Evolutionary conservation across 208 protist species (phyloP).

Genomic region (Crithidia brevicula): DNA sequence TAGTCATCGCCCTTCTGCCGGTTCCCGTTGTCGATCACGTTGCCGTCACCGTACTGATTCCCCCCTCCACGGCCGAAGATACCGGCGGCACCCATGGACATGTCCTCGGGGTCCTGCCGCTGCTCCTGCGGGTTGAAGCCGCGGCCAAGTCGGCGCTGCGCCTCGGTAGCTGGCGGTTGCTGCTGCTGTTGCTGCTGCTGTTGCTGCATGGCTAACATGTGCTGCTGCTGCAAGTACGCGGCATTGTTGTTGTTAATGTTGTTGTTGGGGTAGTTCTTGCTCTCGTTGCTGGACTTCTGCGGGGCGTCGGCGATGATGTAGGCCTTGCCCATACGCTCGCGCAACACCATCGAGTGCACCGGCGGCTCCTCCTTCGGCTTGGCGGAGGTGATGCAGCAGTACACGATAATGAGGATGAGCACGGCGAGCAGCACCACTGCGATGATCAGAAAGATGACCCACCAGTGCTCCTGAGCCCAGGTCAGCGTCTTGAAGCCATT

Average conservation of each 20-base stretch:
- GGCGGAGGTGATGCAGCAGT: constrained; percentile 36
- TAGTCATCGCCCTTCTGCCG: constrained; percentile 2
- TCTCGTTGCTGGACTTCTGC: constrained; percentile 21
- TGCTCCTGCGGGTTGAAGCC: constrained; percentile 33
- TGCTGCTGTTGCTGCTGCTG: constrained; percentile 13
- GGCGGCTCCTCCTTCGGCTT: constrained; percentile 27
- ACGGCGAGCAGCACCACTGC: constrained; percentile 29
- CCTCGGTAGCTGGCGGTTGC: constrained; percentile 7
- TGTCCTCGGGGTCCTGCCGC: constrained; percentile 21
- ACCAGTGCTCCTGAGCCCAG: constrained; percentile 58
- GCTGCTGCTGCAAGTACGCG: constrained; percentile 14
- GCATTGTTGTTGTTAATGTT: background rate
- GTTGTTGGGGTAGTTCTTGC: too few relatives aligned
- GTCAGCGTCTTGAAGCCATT: constrained; percentile 52
- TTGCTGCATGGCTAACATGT: constrained; percentile 3
- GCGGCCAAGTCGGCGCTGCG: constrained; percentile 23
- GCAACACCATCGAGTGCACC: constrained; percentile 43
- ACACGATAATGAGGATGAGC: constrained; percentile 39
- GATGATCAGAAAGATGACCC: constrained; percentile 44
- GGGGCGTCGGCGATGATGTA: constrained; percentile 28
- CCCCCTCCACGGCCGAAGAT: constrained; percentile 30
- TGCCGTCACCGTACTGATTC: constrained; percentile 27
- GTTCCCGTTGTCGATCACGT: background rate
- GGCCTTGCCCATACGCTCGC: constrained; percentile 43
- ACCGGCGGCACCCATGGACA: constrained; percentile 20